These are phyloP conservation scores for Thinopyrum obtusiflorum DNA, from an alignment of 202 grass and related monocot genomes.

Conservation along the genomic window DNA sequence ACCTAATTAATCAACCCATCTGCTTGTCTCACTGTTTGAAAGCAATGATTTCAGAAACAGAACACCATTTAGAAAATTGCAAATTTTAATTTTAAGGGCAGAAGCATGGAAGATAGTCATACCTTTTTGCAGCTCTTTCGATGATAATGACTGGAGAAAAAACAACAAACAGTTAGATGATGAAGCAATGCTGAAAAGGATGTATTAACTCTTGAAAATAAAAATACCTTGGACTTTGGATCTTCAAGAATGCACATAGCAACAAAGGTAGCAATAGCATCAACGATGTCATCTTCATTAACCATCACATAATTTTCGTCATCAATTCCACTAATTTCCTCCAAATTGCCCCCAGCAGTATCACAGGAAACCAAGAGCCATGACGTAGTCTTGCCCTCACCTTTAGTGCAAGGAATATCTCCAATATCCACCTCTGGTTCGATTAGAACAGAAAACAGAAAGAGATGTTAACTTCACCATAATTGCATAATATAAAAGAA, in stretches of 20 bases:
- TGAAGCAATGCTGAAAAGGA: not conserved
- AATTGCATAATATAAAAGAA: not conserved
- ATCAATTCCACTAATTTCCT: slow-evolving; percentile 91
- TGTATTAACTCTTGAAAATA: slow-evolving; percentile 15
- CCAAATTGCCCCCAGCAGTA: slow-evolving; percentile 45
- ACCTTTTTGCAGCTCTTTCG: slow-evolving; percentile 81
- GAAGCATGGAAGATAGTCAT: slow-evolving; percentile 7
- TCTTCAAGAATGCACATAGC: slow-evolving; percentile 93
- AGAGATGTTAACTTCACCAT: slow-evolving; percentile 6
- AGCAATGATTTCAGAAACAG: not conserved
- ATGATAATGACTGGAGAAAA: slow-evolving; percentile 59
- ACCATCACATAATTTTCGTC: slow-evolving; percentile 93
- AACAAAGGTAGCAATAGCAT: slow-evolving; percentile 80
- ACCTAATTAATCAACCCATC: not conserved
- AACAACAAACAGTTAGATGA: slow-evolving; percentile 47
- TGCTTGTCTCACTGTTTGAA: not conserved
- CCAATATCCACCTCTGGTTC: slow-evolving; percentile 41
- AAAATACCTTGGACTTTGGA: slow-evolving; percentile 76
- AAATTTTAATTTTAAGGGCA: not conserved
- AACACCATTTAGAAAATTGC: not conserved
- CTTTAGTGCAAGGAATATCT: slow-evolving; percentile 51
- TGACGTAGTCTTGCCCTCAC: slow-evolving; percentile 62
- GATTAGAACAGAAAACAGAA: slow-evolving; percentile 6
- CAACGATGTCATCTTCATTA: slow-evolving; percentile 80
- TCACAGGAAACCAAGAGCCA: slow-evolving; percentile 79